These are phyloP conservation scores for Claviceps sp. DNA, from an alignment of 2,329 filamentous ascomycete genomes.

Conservation along the genomic window DNA sequence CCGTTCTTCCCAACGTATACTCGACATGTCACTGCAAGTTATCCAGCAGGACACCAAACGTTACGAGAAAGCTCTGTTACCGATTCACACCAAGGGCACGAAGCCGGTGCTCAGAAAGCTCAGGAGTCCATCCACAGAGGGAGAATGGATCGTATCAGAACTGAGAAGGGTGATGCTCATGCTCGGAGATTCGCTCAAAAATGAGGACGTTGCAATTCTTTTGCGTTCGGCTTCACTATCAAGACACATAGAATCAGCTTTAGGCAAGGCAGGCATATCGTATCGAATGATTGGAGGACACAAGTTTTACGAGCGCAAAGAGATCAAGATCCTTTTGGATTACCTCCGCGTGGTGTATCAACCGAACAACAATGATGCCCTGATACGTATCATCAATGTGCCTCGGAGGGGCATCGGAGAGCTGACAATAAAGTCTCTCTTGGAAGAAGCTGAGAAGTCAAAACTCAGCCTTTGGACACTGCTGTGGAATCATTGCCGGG, in stretches of 20 bases:
- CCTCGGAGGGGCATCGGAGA: constrained; percentile 74
- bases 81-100: constrained; percentile 69
- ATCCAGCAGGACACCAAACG: constrained; percentile 80
- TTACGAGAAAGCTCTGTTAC: constrained; percentile 65
- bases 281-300: constrained; percentile 87
- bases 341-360: constrained; percentile 79
- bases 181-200: constrained; percentile 58
- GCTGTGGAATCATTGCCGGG: constrained; percentile 43
- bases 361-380: constrained; percentile 74
- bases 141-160: constrained; percentile 78
- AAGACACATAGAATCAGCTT: constrained; percentile 67
- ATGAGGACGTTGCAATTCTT: constrained; percentile 73
- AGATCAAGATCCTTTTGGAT: constrained; percentile 78
- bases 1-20: constrained; percentile 74
- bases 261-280: constrained; percentile 68
- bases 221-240: constrained; percentile 77
- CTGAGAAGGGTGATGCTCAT: constrained; percentile 57
- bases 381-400: constrained; percentile 72
- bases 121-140: constrained; percentile 57
- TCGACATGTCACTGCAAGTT: constrained; percentile 66
- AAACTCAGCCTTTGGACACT: constrained; percentile 63
- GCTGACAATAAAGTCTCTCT: constrained; percentile 56
- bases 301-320: constrained; percentile 82
- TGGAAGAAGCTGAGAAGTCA: constrained; percentile 62
- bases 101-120: constrained; percentile 69